Percentiles rank a stretch among this genome's conserved stretches.
Evolutionary conservation across 192 early-diverging fungal species (phyloP).

Genomic region (Coemansia sp.): DNA sequence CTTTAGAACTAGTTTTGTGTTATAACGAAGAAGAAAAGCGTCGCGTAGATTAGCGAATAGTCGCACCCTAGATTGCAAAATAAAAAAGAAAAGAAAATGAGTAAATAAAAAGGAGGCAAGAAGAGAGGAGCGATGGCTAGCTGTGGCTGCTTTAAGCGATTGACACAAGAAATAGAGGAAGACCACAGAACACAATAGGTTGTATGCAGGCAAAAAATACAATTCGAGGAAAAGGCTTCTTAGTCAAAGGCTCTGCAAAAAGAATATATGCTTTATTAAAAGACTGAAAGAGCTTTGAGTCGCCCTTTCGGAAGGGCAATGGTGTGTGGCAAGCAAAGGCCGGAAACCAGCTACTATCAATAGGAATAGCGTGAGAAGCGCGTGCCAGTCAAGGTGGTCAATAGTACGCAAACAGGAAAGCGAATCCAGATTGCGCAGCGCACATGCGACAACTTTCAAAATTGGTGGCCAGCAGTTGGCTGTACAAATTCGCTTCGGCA

Average conservation of each 20-base stretch:
- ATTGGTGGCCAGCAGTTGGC: not conserved
- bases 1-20: not conserved
- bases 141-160: not conserved
- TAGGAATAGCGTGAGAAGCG: constrained; percentile 7
- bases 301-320: not conserved
- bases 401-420: not conserved
- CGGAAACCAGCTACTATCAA: not conserved
- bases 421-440: not conserved
- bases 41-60: not conserved
- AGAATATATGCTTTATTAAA: not conserved
- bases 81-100: not conserved
- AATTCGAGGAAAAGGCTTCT: not conserved
- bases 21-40: not conserved
- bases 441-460: not conserved
- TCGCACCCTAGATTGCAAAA: not conserved
- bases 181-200: not conserved
- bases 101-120: not conserved
- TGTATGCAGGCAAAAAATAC: not conserved
- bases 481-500: not conserved
- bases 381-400: not conserved
- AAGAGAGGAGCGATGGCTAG: not conserved
- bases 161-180: not conserved
- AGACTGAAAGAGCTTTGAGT: not conserved
- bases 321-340: not conserved
- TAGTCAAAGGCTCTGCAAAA: not conserved